phyloP scores from a whole-genome alignment of 345 rosid species.

The Cochlearia excelsa region DNA sequence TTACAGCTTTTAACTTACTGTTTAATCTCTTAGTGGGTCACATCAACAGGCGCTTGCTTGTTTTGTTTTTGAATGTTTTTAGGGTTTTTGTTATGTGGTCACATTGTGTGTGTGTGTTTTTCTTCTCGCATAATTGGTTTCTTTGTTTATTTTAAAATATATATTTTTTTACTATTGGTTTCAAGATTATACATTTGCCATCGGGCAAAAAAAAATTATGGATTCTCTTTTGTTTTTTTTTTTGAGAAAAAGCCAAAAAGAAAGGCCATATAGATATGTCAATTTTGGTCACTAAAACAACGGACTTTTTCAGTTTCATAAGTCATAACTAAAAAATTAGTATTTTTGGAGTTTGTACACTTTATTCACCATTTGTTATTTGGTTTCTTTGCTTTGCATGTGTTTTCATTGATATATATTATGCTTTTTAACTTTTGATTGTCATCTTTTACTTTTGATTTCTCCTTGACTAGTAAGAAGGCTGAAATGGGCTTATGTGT shows the following conservation, averaged over 20 bases:
- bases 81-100: conserved; percentile 40
- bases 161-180: conserved; percentile 7
- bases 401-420: conserved; percentile 27
- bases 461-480: conserved; percentile 20
- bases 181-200: conserved; percentile 27
- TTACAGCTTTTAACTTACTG: conserved; percentile 29
- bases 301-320: conserved; percentile 25
- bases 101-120: conserved; percentile 43
- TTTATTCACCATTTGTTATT: conserved; percentile 25
- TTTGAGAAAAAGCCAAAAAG: conserved; percentile 24
- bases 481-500: conserved; percentile 13
- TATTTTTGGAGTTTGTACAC: conserved; percentile 9
- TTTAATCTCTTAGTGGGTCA: conserved; percentile 87
- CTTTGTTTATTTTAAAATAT: conserved; percentile 21
- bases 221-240: conserved; percentile 10
- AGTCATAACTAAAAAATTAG: conserved; percentile 7
- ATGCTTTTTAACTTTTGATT: conserved; percentile 17
- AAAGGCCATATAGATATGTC: conserved; percentile 19
- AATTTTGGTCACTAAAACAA: conserved; percentile 31
- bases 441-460: conserved; percentile 21
- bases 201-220: conserved; percentile 16
- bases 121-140: conserved; percentile 11
- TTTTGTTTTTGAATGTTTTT: conserved; percentile 43
- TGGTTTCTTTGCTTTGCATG: conserved; percentile 31
- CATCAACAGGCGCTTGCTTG: conserved; percentile 78